Evolutionary conservation across 352 stramenopile genomes (phyloP), one percentile per base, ranked within the genome.

Genomic region (Plasmopara viticola): DNA sequence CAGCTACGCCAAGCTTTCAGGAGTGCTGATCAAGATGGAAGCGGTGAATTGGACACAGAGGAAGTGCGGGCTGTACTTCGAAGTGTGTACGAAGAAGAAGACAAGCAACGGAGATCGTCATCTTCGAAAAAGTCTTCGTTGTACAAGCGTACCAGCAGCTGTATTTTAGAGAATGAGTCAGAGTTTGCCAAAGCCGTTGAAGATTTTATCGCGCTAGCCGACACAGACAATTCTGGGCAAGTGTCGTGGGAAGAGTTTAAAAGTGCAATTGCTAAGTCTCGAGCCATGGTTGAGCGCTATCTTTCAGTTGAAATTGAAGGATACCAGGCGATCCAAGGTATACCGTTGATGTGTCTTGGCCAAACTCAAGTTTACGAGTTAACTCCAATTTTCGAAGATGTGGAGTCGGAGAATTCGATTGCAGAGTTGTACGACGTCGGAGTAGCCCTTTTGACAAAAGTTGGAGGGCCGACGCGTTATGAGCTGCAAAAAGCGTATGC

Each of bases 211-310:
- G 68, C 53, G 2, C 53, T 92, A 5, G 84, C 82, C 15, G 83
- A 93, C 44, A 90, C 78, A 1, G 83, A 95, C 49, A 66, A 69
- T 14, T 92, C 80, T 10, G 81, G 80, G 5, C 66, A 78, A 52
- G 78, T 95, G 14, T 92, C 82, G 31, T 91, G 81, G 72, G 84
- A 94, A 56, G 83, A 93, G 53, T 95, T 95, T 51, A 90, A 91
- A 58, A 62, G 78, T 25, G 84, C 84, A 6, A 88, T 95, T 61
- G 55, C 74, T 1, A 91, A 91, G 59, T 87, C 77, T 15, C 74
- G 81, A 7, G 64, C 77, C n/a, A 79, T 62, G 0, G 60, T 84
- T 30, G 70, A 87, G 30, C 83, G 81, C 9, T 93, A 71, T 34
- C 70, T 95, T 33, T 86, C 74, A 13, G 45, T 95, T 31, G 77